phyloP scores from a whole-genome alignment of 768 basidiomycete species.

The Boletellus emodensis region DNA sequence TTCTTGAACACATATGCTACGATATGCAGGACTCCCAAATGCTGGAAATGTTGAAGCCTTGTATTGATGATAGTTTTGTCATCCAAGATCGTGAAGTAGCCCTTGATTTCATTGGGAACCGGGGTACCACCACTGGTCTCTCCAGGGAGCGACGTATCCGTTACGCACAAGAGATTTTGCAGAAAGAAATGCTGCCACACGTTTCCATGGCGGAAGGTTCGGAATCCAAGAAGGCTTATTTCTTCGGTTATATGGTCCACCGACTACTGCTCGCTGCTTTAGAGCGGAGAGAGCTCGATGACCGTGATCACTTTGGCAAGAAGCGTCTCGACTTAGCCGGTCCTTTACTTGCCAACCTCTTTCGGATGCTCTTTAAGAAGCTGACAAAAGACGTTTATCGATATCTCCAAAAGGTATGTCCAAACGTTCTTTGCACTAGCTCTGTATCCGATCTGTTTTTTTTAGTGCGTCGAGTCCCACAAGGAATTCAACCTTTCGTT shows the following conservation, averaged over 20 bases:
- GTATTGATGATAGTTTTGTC: constrained; percentile 97
- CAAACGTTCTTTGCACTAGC: neutral
- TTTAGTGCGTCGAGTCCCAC: constrained; percentile 91
- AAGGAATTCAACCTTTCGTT: constrained; percentile 90
- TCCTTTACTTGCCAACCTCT: constrained; percentile 91
- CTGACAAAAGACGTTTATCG: constrained; percentile 96
- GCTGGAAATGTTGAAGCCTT: constrained; percentile 97
- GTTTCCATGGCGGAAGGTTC: constrained; percentile 95
- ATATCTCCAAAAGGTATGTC: constrained; percentile 86
- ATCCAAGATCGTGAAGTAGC: constrained; percentile 97
- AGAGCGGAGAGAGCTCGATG: constrained; percentile 93
- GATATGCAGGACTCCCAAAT: constrained; percentile 95
- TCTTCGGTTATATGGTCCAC: constrained; percentile 99
- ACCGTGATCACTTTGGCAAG: constrained; percentile 99
- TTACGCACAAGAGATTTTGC: constrained; percentile 95
- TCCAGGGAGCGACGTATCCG: constrained; percentile 90
- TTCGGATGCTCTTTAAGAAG: constrained; percentile 96
- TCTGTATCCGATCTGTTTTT: neutral
- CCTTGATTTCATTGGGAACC: constrained; percentile 96
- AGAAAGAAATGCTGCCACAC: constrained; percentile 98
- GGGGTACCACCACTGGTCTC: constrained; percentile 91
- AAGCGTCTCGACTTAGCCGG: constrained; percentile 96
- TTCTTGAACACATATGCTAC: constrained; percentile 97
- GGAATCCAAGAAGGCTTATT: constrained; percentile 97
- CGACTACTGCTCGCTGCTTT: constrained; percentile 89